Evolutionary conservation across 75 land plant species (phyloP).

Genomic region (Adiantum capillusveneris): DNA sequence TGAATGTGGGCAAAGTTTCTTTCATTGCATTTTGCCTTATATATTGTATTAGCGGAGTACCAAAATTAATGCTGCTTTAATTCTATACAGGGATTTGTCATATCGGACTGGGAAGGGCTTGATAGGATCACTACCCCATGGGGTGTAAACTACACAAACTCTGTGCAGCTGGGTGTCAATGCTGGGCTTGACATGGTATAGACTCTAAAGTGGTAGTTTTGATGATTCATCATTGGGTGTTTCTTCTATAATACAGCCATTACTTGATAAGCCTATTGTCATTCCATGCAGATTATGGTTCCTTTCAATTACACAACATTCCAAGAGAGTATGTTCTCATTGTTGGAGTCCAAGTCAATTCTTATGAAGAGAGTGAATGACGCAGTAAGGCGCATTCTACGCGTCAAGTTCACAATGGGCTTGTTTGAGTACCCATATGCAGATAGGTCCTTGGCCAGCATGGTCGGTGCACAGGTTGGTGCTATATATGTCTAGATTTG

Average conservation of each 20-base stretch:
- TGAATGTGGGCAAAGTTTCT: too few species aligned
- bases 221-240: too few species aligned
- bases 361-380: slow-evolving; percentile 24
- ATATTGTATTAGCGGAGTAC: too few species aligned
- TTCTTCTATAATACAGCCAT: too few species aligned
- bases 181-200: slow-evolving; percentile 53
- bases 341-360: slow-evolving; percentile 17
- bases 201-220: too few species aligned
- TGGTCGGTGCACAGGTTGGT: slow-evolving; percentile 36
- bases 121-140: slow-evolving; percentile 47
- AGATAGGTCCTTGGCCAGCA: slow-evolving; percentile 34
- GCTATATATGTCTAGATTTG: not conserved
- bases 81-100: slow-evolving; percentile 49
- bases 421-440: slow-evolving; percentile 62
- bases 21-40: too few species aligned
- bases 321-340: slow-evolving; percentile 32
- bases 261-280: too few species aligned
- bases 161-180: slow-evolving; percentile 23
- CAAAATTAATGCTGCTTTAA: not conserved
- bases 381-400: slow-evolving; percentile 28
- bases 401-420: slow-evolving; percentile 24
- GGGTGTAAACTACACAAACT: slow-evolving; percentile 35
- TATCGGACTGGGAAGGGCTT: slow-evolving; percentile 46
- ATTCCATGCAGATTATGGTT: slow-evolving; percentile 87
- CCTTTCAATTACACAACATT: slow-evolving; percentile 51